Percentiles rank a stretch among this genome's conserved stretches.
Evolutionary conservation across 257 asterid genomes (phyloP).

Genomic region (Penstemon newberryi): DNA sequence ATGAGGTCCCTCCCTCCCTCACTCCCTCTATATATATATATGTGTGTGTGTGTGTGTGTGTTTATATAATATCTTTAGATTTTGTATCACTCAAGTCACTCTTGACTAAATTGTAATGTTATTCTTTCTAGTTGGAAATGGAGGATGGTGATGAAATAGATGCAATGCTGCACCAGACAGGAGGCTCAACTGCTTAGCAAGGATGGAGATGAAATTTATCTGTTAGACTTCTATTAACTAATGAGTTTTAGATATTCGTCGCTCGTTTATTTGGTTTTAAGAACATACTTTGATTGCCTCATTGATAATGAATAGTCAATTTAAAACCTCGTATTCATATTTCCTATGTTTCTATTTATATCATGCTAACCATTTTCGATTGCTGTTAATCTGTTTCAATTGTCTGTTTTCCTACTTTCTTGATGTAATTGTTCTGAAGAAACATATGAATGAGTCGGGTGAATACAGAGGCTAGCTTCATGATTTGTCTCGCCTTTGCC

Average conservation of each 20-base stretch:
- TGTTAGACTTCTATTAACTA: conserved; percentile 2
- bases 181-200: conserved; percentile 31
- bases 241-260: not conserved
- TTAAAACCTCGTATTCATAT: no score
- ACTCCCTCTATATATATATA: not conserved
- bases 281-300: not conserved
- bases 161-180: conserved; percentile 49
- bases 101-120: not conserved
- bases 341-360: no score
- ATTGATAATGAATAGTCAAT: no score
- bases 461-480: no score
- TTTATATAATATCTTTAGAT: not conserved
- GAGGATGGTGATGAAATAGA: conserved; percentile 56
- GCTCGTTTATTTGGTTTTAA: conserved; percentile 8
- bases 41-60: not conserved
- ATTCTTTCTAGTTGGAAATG: conserved; percentile 43
- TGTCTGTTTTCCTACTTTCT: no score
- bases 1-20: conserved; percentile 45
- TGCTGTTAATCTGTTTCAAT: no score
- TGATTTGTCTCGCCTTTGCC: no score
- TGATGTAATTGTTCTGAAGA: no score
- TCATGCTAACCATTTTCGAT: no score
- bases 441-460: no score
- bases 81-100: not conserved
- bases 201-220: not conserved